Conservation (phyloP, 805 yeast genomes). For the Nakazawaea wyomingensis region DNA sequence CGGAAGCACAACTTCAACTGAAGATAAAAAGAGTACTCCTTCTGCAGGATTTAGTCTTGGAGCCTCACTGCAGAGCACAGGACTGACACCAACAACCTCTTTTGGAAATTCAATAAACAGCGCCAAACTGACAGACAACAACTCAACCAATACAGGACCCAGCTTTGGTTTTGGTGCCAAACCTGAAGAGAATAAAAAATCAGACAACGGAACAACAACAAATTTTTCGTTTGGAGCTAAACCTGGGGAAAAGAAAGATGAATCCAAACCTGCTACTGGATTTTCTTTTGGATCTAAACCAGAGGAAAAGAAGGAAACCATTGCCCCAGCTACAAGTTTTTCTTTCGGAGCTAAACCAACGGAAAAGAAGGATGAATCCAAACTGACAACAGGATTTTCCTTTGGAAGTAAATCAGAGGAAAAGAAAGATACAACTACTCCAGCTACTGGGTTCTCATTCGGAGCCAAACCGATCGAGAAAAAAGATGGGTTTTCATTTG, state of each 20-base stretch:
- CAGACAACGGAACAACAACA: constrained; percentile 4
- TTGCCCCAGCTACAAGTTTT: constrained; percentile 12
- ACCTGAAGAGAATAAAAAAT: constrained; percentile 4
- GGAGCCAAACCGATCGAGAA: constrained; percentile 16
- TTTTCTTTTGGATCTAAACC: constrained; percentile 18
- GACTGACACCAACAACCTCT: constrained; percentile 14
- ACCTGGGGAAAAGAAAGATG: constrained; percentile 11
- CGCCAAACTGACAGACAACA: background rate
- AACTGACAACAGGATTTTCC: constrained; percentile 15
- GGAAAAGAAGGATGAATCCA: constrained; percentile 8
- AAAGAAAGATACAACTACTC: constrained; percentile 7
- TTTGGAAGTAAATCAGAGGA: constrained; percentile 17
- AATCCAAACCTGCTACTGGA: constrained; percentile 12
- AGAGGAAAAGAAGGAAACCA: constrained; percentile 5
- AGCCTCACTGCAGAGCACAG: background rate
- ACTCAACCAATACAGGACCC: constrained; percentile 9
- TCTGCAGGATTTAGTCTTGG: background rate
- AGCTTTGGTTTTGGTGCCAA: constrained; percentile 9
- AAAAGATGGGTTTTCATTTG: constrained; percentile 14
- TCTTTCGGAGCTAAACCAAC: constrained; percentile 16
- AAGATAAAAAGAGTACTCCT: background rate
- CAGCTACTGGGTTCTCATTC: constrained; percentile 15
- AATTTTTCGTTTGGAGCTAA: constrained; percentile 17
- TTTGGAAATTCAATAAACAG: constrained; percentile 6
- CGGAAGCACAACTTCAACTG: background rate